Evolutionary conservation across 2,329 filamentous ascomycete species (phyloP), one percentile per base, ranked within the genome.

Genomic region (Colletotrichum ledebouriae): DNA sequence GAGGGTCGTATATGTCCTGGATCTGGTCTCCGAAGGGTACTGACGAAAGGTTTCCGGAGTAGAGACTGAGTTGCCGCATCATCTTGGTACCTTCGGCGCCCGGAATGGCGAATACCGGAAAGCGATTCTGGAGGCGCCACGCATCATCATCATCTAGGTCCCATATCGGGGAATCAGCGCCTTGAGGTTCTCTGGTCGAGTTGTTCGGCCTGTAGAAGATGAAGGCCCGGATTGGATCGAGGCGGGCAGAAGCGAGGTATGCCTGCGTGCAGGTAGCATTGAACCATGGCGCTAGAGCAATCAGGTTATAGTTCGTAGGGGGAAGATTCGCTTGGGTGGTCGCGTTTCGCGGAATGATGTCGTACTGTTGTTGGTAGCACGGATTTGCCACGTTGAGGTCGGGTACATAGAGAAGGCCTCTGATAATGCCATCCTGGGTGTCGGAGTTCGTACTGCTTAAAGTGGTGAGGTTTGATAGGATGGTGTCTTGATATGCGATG

Each of bases 231-330:
- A 91, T 84, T 25, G 87, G 85, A 72, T 90, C 87, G 63, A 79
- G 74, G 37, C 83, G 81, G n/a, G 87, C 86, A 20, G 87, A 84
- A 17, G 84, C 80, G 53, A 98, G 85, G 76, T 94, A 97, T 50
- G 90, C 86, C 63, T 85, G 80, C 12, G 93, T 92, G 76, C 95
- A 99, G 29, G 88, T 82, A 7, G 85, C 81, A 70, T 86, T 92
- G 73, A 94, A 89, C 94, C 95, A 98, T 33, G 95, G 95, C 25
- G 93, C 94, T 60, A 98, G 81, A 33, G 92, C 94, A 73, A 98
- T 88, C 59, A 94, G 83, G 63, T 91, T 89, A 77, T 93, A 94
- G 72, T 92, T 89, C 56, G 86, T 85, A 0, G 85, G 82, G 0
- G 89, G 89, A 1, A 98, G 86, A 74, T 96, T 86, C n/a, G 79